phyloP scores from a whole-genome alignment of 345 rosid genomes.

The Dimocarpus longan region DNA sequence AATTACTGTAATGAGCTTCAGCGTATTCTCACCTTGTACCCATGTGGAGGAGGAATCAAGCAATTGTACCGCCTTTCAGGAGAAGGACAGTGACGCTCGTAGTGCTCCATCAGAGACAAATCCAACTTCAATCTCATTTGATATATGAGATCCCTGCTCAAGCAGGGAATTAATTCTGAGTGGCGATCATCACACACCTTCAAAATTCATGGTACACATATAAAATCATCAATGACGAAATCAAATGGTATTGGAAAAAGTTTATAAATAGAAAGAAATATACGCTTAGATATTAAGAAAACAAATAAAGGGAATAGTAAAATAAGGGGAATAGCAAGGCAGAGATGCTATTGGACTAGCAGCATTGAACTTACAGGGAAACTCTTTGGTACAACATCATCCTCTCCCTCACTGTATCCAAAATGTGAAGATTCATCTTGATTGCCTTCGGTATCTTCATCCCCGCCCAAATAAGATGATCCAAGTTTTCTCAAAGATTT shows the following conservation, averaged over 20 bases:
- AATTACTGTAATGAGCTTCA: slow-evolving; percentile 8
- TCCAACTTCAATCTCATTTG: slow-evolving; percentile 97
- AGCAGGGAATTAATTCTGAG: slow-evolving; percentile 94
- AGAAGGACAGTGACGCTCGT: slow-evolving; percentile 96
- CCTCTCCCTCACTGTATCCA: slow-evolving; percentile 52
- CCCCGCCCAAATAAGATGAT: slow-evolving; percentile 76
- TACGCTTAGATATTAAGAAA: not conserved
- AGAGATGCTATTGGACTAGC: slow-evolving; percentile 11
- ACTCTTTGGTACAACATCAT: slow-evolving; percentile 56
- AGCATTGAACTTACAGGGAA: slow-evolving; percentile 70
- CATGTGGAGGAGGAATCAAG: slow-evolving; percentile 96
- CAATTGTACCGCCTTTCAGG: slow-evolving; percentile 93
- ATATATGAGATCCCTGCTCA: slow-evolving; percentile 87
- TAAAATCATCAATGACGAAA: slow-evolving; percentile 17
- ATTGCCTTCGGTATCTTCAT: slow-evolving; percentile 68
- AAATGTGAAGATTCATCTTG: slow-evolving; percentile 60
- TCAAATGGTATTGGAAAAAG: not conserved
- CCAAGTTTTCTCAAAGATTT: slow-evolving; percentile 78
- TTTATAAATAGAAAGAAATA: slow-evolving; percentile 5
- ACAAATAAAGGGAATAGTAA: no score
- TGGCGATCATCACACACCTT: slow-evolving; percentile 97
- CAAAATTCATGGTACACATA: slow-evolving; percentile 21
- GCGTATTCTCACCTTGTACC: slow-evolving; percentile 69
- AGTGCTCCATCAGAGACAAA: slow-evolving; percentile 94
- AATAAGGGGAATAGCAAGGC: not conserved